Evolutionary conservation across 1,284 basidiomycete genomes (phyloP), one percentile per base, ranked within the genome.

Genomic region (Naganishia sp.): DNA sequence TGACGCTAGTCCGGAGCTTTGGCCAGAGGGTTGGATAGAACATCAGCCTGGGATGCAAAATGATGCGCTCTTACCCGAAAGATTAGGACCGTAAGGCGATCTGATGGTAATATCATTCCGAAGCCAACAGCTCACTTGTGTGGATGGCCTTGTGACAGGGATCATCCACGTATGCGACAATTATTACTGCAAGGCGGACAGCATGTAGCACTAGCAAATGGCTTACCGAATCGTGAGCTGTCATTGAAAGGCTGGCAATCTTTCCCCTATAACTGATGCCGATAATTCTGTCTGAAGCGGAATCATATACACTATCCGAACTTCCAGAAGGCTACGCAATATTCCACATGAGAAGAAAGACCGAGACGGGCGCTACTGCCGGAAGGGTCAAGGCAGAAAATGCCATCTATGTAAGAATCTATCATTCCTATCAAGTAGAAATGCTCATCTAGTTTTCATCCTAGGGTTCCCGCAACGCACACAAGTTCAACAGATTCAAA

Each of bases 351-450:
- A 61, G 50, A 39, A 50, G 59, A 42, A 61, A 43, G 43, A 61
- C 59, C 9, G 59, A 61, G 42, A 61, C 59, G 2, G 59, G 59
- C 1, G 21, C 48, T 13, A 18, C 18, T 16, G 44, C 45, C 28
- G 59, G 59, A 43, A 61, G 43, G 21, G 18, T 61, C 48, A 61
- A 61, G 48, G 36, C 49, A 11, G 59, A 61, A 61, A 50, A 33
- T 5, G 43, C 31, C n/a, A 50, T 61, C 3, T 61, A 28, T 52
- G 59, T 61, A 52, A 13, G 59, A 39, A 13, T 43, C 23, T 13
- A 39, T 39, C 36, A 39, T 3, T 2, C 36, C 36, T 39, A 9
- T 39, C 36, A 39, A 7, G 13, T 2, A 39, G 36, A 39, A 7
- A 31, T 28, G 31, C 46, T n/a, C 31, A 21, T 1, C 23, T 16